Conservation (phyloP, 345 rosid genomes). For the Lagerstroemia speciosa region DNA sequence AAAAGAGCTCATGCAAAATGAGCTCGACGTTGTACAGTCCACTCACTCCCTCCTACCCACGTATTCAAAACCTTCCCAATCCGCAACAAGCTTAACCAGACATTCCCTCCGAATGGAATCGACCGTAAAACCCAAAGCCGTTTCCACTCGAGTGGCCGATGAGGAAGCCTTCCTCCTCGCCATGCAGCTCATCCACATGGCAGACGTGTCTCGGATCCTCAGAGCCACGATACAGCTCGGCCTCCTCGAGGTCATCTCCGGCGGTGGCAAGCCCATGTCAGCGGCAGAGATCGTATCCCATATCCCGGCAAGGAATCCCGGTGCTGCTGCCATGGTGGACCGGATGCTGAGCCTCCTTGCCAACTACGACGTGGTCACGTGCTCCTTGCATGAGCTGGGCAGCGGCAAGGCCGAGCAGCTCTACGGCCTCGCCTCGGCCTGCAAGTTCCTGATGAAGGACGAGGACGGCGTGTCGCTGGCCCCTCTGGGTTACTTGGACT, state of each 20-base stretch:
- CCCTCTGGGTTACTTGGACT: background rate
- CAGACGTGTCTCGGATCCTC: background rate
- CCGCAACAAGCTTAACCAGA: no score
- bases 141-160: background rate
- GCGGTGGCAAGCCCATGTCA: background rate
- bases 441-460: background rate
- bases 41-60: no score
- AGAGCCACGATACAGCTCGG: background rate
- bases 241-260: background rate
- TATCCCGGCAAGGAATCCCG: background rate
- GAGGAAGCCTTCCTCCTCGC: background rate
- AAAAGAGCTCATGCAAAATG: no score
- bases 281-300: background rate
- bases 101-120: background rate
- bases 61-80: no score
- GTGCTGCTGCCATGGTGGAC: background rate
- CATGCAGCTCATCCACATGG: background rate
- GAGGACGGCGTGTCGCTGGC: background rate
- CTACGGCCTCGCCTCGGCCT: background rate
- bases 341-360: slow-evolving; percentile 6
- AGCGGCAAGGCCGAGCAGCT: background rate
- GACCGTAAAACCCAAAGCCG: background rate
- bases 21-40: no score
- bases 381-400: background rate
- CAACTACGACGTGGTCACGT: background rate